Evolutionary conservation across 306 rosid genomes (phyloP), one percentile per base, ranked within the genome.

Genomic region (Cucumis cinereus): DNA sequence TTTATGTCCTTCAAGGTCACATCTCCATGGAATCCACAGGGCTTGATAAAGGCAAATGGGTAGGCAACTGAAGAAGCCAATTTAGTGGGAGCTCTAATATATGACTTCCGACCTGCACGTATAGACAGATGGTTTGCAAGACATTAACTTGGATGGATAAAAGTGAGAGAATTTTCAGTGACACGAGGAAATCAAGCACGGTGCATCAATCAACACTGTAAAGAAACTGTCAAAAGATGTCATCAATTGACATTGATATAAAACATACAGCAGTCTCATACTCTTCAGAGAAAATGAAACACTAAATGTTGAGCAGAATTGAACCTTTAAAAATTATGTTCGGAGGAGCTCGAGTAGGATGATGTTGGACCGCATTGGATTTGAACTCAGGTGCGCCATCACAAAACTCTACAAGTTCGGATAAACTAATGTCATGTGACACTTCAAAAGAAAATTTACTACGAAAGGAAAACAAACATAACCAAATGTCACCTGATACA

Each of bases 1-100:
- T 93, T 93, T 85, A 93, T 93, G 79, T 93, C 97, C 84, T 91
- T 91, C 84, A 93, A 84, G 60, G 98, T 93, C 23, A 93, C 90
- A 52, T 89, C 97, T 70, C 98, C 98, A 79, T 84, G 90, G 52
- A 87, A 84, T 53, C 91, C 94, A 64, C 92, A 83, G 26, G 98
- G 98, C 75, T 93, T 93, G 62, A 93, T 81, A 78, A 93, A 86
- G 71, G 93, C 85, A 85, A 93, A 93, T 57, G 98, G 98, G 83
- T 93, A 93, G 66, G 93, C 98, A 82, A 93, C 94, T 19, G 96
- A 81, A 66, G 92, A 79, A 83, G 89, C 88, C 78, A 93, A 61
- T 82, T 87, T 91, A 16, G 87, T 76, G 6, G 97, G 97, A 52
- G 96, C 62, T 74, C 80, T 79, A 45, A 91, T 83, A 49, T 78